A percentile compares a stretch with the other conserved stretches of the same genome.
Conservation (phyloP, 2,329 filamentous ascomycete genomes). For the Hypoxylon sp. region DNA sequence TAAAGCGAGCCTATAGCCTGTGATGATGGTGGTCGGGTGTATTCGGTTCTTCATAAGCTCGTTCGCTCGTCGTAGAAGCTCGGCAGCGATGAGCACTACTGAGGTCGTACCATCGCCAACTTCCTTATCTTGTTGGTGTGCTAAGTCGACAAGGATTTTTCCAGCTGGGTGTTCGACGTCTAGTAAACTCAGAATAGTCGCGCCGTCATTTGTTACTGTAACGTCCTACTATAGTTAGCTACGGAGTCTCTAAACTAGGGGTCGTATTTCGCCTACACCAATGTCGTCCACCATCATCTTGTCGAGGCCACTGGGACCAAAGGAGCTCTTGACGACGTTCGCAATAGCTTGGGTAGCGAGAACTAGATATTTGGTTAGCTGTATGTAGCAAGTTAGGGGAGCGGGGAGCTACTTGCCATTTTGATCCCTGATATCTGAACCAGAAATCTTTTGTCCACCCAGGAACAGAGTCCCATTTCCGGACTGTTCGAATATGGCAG, state of each 20-base stretch:
- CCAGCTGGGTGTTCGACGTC: conserved; percentile 98
- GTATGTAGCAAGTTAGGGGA: conserved; percentile 2
- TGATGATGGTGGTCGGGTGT: conserved; percentile 99
- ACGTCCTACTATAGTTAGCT: conserved; percentile 76
- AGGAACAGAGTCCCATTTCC: conserved; percentile 97
- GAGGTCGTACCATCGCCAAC: conserved; percentile 98
- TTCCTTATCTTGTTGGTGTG: conserved; percentile 99
- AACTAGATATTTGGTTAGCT: conserved; percentile 68
- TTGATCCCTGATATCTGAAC: conserved; percentile 95
- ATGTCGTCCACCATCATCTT: conserved; percentile 99
- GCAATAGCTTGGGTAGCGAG: conserved; percentile 96
- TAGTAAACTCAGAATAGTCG: conserved; percentile 93
- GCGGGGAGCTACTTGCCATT: conserved; percentile 75
- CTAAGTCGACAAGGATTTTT: conserved; percentile 97
- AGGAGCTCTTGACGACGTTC: conserved; percentile 99
- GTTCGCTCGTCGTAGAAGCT: conserved; percentile 93
- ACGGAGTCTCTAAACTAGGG: conserved; percentile 46
- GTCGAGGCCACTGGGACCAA: conserved; percentile 95
- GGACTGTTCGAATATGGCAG: conserved; percentile 95
- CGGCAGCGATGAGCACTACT: conserved; percentile 95
- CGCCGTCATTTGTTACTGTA: conserved; percentile 98
- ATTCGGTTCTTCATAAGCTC: conserved; percentile 99
- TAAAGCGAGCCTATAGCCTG: conserved; percentile 94
- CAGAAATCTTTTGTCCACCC: conserved; percentile 97
- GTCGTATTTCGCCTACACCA: conserved; percentile 72